These are phyloP conservation scores for Nitzschia sp. DNA, from an alignment of 108 stramenopile genomes.

Conservation along the genomic window DNA sequence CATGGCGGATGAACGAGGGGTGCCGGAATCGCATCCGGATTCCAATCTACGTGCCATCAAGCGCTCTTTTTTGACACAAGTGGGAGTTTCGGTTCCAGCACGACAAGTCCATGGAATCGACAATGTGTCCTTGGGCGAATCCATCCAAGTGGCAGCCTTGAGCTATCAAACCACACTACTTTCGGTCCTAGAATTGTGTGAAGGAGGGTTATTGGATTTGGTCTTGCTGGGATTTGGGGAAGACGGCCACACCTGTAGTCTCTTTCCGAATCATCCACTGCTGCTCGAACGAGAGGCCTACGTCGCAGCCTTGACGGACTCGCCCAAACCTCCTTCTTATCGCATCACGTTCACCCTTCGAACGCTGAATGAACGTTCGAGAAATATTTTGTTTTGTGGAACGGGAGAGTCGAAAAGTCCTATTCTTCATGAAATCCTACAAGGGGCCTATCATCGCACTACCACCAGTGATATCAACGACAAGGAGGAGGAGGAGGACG, in stretches of 20 bases:
- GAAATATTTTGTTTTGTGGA: constrained; percentile 79
- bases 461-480: not conserved
- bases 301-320: constrained; percentile 89
- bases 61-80: constrained; percentile 38
- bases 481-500: no score
- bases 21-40: constrained; percentile 71
- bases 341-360: constrained; percentile 93
- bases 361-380: constrained; percentile 65
- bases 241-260: constrained; percentile 95
- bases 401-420: constrained; percentile 73
- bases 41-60: constrained; percentile 77
- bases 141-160: not conserved
- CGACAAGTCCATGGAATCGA: constrained; percentile 77
- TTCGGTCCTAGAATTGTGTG: not conserved
- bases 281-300: constrained; percentile 50
- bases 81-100: constrained; percentile 49
- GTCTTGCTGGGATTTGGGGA: constrained; percentile 95
- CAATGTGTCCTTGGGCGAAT: constrained; percentile 30
- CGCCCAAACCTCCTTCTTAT: constrained; percentile 93
- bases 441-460: not conserved
- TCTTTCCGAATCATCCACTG: constrained; percentile 91
- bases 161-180: constrained; percentile 4
- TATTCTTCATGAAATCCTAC: constrained; percentile 57
- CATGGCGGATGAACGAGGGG: constrained; percentile 95
- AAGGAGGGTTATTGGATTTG: constrained; percentile 68